Percentiles rank a stretch among this genome's conserved stretches.
Evolutionary conservation across 2,329 filamentous ascomycete species (phyloP).

Genomic region (Chaetomium strumarium): DNA sequence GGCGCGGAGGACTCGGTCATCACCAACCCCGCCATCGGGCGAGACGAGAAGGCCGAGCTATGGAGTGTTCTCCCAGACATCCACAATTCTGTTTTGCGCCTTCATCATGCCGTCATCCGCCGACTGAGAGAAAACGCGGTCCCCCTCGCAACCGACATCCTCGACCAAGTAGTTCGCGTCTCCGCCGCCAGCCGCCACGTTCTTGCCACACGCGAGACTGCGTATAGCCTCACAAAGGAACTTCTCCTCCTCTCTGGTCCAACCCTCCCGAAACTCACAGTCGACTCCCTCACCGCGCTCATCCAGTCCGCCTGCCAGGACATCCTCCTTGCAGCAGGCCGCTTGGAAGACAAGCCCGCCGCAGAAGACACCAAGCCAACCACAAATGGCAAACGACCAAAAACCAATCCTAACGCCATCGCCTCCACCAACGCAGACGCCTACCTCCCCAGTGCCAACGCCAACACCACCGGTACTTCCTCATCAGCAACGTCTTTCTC

Average conservation of each 20-base stretch:
- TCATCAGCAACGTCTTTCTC: not conserved
- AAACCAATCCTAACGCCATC: conserved; percentile 17
- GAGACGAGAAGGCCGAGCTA: conserved; percentile 76
- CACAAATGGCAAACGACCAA: conserved; percentile 38
- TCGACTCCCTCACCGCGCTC: conserved; percentile 56
- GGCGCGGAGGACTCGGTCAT: conserved; percentile 48
- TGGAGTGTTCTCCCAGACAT: conserved; percentile 68
- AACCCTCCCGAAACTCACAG: conserved; percentile 58
- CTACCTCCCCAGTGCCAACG: conserved; percentile 50
- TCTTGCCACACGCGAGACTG: conserved; percentile 50
- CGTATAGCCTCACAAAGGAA: conserved; percentile 54
- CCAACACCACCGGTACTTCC: not conserved
- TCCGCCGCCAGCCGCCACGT: conserved; percentile 54
- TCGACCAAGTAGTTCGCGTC: conserved; percentile 68
- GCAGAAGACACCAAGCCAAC: conserved; percentile 11
- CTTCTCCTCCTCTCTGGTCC: conserved; percentile 59
- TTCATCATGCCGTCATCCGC: conserved; percentile 52
- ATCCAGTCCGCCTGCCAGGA: conserved; percentile 70
- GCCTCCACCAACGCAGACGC: conserved; percentile 62
- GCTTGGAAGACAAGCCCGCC: conserved; percentile 36
- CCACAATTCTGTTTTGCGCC: conserved; percentile 62
- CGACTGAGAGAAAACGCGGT: conserved; percentile 54
- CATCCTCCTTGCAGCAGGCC: conserved; percentile 51
- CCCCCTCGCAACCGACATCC: conserved; percentile 55
- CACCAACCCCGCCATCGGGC: conserved; percentile 64